A percentile compares a stretch with the other conserved stretches of the same genome.
Conservation (phyloP, 2,329 filamentous ascomycete genomes). For the Trichophyton mentagrophytes region DNA sequence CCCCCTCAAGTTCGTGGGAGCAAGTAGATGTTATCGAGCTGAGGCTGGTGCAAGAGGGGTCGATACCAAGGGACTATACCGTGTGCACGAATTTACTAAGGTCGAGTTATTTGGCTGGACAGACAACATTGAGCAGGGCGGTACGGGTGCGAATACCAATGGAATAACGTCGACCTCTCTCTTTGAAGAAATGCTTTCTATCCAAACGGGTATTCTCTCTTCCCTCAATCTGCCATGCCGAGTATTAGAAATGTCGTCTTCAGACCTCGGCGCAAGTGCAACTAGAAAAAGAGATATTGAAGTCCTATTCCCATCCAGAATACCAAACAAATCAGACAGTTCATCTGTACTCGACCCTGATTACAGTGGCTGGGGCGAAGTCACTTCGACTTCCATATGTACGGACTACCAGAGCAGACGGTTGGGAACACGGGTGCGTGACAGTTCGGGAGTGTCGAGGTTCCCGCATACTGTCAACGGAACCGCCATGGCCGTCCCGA, state of each 20-base stretch:
- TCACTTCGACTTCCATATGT: slow-evolving; percentile 81
- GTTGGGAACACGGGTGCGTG: slow-evolving; percentile 60
- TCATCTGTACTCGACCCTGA: background rate
- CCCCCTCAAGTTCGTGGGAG: slow-evolving; percentile 67
- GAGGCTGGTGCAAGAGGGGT: slow-evolving; percentile 83
- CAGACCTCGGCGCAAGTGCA: slow-evolving; percentile 81
- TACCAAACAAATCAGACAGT: background rate
- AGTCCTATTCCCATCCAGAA: slow-evolving; percentile 70
- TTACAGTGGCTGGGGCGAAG: slow-evolving; percentile 67
- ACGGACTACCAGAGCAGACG: slow-evolving; percentile 87
- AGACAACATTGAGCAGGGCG: slow-evolving; percentile 16
- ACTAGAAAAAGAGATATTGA: slow-evolving; percentile 85
- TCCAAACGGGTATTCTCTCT: slow-evolving; percentile 72
- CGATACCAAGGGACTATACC: slow-evolving; percentile 87
- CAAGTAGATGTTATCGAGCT: slow-evolving; percentile 86
- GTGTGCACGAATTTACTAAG: slow-evolving; percentile 97
- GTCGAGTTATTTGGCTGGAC: slow-evolving; percentile 97
- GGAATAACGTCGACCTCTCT: slow-evolving; percentile 29
- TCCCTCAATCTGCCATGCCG: slow-evolving; percentile 72
- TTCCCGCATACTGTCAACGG: slow-evolving; percentile 91
- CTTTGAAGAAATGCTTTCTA: slow-evolving; percentile 73
- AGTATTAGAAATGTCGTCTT: slow-evolving; percentile 80
- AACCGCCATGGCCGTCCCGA: slow-evolving; percentile 80
- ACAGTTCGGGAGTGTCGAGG: slow-evolving; percentile 36
- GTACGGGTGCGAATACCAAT: slow-evolving; percentile 13